These are phyloP conservation scores for Cyberlindnera bimundalis DNA, from an alignment of 805 yeast genomes.

Conservation along the genomic window DNA sequence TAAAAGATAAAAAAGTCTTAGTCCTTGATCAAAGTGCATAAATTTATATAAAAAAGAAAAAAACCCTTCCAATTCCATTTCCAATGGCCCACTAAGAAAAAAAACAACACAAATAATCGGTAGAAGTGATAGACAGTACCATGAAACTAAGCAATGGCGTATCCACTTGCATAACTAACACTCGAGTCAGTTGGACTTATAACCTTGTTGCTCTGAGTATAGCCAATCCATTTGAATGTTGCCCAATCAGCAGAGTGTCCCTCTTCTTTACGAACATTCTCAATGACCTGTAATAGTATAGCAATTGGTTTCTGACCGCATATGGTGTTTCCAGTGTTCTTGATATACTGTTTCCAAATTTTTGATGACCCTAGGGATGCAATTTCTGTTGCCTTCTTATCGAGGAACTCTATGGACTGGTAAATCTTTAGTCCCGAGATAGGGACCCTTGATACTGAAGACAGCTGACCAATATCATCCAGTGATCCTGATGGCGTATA, in stretches of 20 bases:
- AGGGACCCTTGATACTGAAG: slow-evolving; percentile 4
- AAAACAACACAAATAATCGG: neutral
- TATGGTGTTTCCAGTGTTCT: slow-evolving; percentile 76
- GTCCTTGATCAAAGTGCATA: too few species aligned
- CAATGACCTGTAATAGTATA: slow-evolving; percentile 54
- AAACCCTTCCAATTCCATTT: too few species aligned
- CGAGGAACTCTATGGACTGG: slow-evolving; percentile 71
- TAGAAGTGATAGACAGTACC: too few species aligned
- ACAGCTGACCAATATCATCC: slow-evolving; percentile 17
- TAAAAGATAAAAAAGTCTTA: too few species aligned
- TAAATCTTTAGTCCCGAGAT: slow-evolving; percentile 45
- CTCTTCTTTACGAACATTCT: slow-evolving; percentile 28
- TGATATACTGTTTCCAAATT: slow-evolving; percentile 66
- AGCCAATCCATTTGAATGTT: slow-evolving; percentile 68
- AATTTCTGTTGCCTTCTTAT: slow-evolving; percentile 65
- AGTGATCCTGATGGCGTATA: slow-evolving; percentile 35
- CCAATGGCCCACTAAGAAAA: too few species aligned
- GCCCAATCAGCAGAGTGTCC: slow-evolving; percentile 23
- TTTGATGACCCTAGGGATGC: slow-evolving; percentile 51
- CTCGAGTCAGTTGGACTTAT: slow-evolving; percentile 55
- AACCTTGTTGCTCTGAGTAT: slow-evolving; percentile 70
- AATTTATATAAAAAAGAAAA: too few species aligned
- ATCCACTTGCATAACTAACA: slow-evolving; percentile 91
- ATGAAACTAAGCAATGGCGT: slow-evolving; percentile 24
- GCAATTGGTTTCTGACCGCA: slow-evolving; percentile 89